Evolutionary conservation across 345 rosid genomes (phyloP).

Genomic region (Triadica sebifera): DNA sequence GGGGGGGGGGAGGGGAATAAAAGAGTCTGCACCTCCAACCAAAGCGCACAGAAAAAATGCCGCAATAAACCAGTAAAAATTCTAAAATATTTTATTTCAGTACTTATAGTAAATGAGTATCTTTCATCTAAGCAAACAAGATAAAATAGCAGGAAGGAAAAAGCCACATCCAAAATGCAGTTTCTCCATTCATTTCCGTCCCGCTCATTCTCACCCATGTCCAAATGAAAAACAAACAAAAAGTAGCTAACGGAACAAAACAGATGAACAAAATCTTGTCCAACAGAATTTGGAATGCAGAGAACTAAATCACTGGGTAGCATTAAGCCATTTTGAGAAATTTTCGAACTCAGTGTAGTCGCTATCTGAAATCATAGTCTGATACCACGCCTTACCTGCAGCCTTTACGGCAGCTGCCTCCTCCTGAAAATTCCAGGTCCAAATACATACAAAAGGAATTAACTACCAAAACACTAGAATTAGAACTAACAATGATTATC

Average conservation of each 20-base stretch:
- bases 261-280: constrained; percentile 6
- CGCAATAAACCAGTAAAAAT: neutral
- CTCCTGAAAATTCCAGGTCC: constrained; percentile 47
- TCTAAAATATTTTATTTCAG: neutral
- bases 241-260: neutral
- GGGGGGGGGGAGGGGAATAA: too few species aligned
- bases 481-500: too few species aligned
- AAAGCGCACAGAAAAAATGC: neutral
- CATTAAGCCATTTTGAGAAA: constrained; percentile 87
- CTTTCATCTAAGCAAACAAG: neutral
- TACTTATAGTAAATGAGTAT: neutral
- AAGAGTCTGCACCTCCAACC: too few species aligned
- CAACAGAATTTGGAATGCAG: neutral
- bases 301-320: constrained; percentile 46
- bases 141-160: neutral
- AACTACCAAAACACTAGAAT: neutral
- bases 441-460: neutral
- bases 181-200: neutral
- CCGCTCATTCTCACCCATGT: neutral
- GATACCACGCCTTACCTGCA: constrained; percentile 93
- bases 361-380: constrained; percentile 88
- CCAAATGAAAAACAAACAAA: neutral
- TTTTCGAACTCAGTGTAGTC: constrained; percentile 86
- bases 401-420: constrained; percentile 66
- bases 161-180: neutral